Conservation (phyloP, 1,139 yeast genomes). For the Nakaseomyces uthaithaninus region DNA sequence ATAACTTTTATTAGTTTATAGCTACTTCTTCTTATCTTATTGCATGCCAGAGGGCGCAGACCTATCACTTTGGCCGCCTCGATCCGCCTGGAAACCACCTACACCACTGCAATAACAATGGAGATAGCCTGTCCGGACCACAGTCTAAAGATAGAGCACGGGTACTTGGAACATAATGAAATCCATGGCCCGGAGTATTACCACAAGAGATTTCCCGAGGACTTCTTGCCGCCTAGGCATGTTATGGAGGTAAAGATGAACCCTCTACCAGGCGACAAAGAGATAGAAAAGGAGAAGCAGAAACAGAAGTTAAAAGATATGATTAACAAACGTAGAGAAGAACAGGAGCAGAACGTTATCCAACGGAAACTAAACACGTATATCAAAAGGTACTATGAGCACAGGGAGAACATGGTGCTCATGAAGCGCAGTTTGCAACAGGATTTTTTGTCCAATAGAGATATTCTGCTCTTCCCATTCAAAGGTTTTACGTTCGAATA, state of each 20-base stretch:
- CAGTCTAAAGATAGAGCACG: background rate
- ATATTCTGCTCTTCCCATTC: background rate
- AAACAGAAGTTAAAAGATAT: background rate
- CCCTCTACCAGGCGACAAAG: conserved; percentile 2
- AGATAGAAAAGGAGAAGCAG: conserved; percentile 3
- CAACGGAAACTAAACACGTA: background rate
- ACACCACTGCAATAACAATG: no score
- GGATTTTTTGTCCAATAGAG: background rate
- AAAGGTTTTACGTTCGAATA: conserved; percentile 1
- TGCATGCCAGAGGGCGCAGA: no score
- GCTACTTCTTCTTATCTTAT: no score
- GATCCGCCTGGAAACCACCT: no score
- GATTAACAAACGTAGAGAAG: background rate
- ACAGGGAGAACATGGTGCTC: background rate
- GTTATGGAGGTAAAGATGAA: background rate
- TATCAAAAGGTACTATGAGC: background rate
- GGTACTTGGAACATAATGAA: conserved; percentile 8
- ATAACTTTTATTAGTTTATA: no score
- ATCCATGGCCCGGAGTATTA: conserved; percentile 16
- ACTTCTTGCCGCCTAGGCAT: no score
- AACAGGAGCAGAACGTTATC: background rate
- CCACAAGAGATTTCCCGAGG: background rate
- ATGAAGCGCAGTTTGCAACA: background rate
- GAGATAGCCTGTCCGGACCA: background rate
- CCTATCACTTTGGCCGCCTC: no score